Base-by-base conservation (phyloP, 208 protist species). In the Acanthamoeba royreba region DNA sequence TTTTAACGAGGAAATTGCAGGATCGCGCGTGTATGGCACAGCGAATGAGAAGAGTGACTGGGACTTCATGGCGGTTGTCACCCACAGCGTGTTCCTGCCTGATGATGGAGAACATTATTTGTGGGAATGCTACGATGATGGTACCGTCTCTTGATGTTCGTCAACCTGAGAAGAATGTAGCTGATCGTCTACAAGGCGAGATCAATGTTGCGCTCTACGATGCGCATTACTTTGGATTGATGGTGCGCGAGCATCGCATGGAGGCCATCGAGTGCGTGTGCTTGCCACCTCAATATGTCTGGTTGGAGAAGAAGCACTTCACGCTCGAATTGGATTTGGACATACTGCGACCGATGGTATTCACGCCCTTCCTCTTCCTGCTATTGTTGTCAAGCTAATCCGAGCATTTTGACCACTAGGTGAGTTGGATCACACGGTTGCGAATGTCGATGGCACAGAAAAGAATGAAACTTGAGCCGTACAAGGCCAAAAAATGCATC, bases 401-500 rank as follows among this genome's bases (percentile, higher is more conserved):
- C 55, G 19, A 66, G 49, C 9, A 55, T 19, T 19, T 5, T 63
- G 31, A 17, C 61, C 5, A 3, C 8, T 33, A 72, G 61, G 61
- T 72, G 15, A 72, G 61, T 31, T 83, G 72, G 72, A 83, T 83
- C 38, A 52, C 72, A 25, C 72, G 72, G 3, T 42, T 53, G 17
- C 38, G 72, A 7, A 53, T 45, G 72, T 83, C 72, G 9, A 83
- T 83, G 72, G 72, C 72, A 1, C 38, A 52, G 25, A 83, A 83
- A 31, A 15, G 72, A 49, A 83, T 83, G 38, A n/a, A 7, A 31
- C 42, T 52, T 4, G 72, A 83, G 35, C 72, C 72, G 22, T 83
- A 83, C 72, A 83, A 83, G 25, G 72, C 72, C 72, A 83, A 83
- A 42, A 83, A 83, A 19, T 83, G 72, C 72, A 83, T 83, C 15